phyloP scores from a whole-genome alignment of 2,329 filamentous ascomycete genomes.

The Aspergillus sp. region DNA sequence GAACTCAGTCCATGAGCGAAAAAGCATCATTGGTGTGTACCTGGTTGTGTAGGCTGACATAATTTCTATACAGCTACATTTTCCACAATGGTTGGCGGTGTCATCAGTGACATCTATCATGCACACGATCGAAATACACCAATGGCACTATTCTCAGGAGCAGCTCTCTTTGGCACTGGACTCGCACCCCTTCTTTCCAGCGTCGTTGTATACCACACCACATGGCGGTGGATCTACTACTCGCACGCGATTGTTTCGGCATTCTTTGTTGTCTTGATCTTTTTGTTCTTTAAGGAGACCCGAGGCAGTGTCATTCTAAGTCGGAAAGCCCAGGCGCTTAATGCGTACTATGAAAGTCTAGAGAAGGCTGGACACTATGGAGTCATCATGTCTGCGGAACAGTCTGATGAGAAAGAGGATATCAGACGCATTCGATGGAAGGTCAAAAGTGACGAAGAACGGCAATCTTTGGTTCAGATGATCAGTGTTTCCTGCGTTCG shows the following conservation, averaged over 20 bases:
- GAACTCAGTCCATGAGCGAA: no score
- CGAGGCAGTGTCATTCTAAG: constrained; percentile 71
- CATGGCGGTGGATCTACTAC: constrained; percentile 84
- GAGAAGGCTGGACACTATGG: constrained; percentile 59
- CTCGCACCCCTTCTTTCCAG: constrained; percentile 66
- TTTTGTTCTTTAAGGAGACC: constrained; percentile 70
- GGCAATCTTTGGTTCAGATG: constrained; percentile 61
- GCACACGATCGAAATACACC: constrained; percentile 72
- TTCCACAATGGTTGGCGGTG: constrained; percentile 79
- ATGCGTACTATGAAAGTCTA: constrained; percentile 68
- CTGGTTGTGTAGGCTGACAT: no score
- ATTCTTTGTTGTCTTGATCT: constrained; percentile 57
- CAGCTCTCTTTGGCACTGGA: constrained; percentile 70
- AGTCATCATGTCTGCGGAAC: constrained; percentile 39
- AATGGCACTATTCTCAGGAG: constrained; percentile 77
- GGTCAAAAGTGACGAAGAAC: constrained; percentile 69
- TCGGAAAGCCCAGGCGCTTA: constrained; percentile 65
- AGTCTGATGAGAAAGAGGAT: constrained; percentile 17
- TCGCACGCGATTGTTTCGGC: constrained; percentile 67
- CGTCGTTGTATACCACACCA: constrained; percentile 59
- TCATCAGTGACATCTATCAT: constrained; percentile 77
- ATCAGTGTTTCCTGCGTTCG: constrained; percentile 66
- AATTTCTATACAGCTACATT: constrained; percentile 46
- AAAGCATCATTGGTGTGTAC: no score
- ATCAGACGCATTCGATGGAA: constrained; percentile 65